These are phyloP conservation scores for Mycena rosella DNA, from an alignment of 768 basidiomycete species.

Conservation along the genomic window DNA sequence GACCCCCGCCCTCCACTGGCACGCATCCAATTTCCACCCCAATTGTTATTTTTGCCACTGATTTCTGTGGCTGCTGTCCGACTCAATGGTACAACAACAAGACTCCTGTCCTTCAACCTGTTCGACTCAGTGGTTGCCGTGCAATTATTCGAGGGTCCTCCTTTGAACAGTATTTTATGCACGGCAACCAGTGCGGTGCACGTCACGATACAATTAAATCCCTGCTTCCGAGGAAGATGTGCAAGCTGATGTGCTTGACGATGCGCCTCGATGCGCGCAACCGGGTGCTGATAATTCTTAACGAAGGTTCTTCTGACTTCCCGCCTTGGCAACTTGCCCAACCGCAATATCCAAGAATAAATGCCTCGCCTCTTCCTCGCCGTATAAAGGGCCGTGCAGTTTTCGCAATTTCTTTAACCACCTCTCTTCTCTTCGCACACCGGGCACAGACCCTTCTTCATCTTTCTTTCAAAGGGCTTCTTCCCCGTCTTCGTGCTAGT, in stretches of 20 bases:
- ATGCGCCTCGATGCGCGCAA: too few relatives aligned
- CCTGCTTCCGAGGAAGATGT: background rate
- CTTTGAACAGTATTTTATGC: background rate
- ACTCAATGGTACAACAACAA: too few relatives aligned
- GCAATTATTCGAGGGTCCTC: too few relatives aligned
- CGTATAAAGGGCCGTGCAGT: slow-evolving; percentile 29
- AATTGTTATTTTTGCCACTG: too few relatives aligned
- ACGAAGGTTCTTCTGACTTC: too few relatives aligned
- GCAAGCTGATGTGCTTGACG: too few relatives aligned
- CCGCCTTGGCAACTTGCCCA: background rate
- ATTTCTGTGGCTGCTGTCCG: too few relatives aligned
- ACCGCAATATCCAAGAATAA: slow-evolving; percentile 14
- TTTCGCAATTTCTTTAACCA: slow-evolving; percentile 20
- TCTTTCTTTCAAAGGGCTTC: slow-evolving; percentile 15
- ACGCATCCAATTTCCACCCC: too few relatives aligned
- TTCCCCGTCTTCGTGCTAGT: slow-evolving; percentile 29
- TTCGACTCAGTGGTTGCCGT: too few relatives aligned
- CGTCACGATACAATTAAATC: slow-evolving; percentile 16
- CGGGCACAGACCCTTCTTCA: slow-evolving; percentile 29
- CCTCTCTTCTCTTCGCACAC: slow-evolving; percentile 33
- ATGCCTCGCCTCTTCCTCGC: background rate
- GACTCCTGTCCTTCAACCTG: too few relatives aligned
- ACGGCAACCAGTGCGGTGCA: slow-evolving; percentile 22
- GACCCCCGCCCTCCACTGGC: too few relatives aligned
- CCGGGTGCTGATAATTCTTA: slow-evolving; percentile 26